phyloP scores from a whole-genome alignment of 192 early-diverging fungal species.

The Rhizoclosmatium globosum region DNA sequence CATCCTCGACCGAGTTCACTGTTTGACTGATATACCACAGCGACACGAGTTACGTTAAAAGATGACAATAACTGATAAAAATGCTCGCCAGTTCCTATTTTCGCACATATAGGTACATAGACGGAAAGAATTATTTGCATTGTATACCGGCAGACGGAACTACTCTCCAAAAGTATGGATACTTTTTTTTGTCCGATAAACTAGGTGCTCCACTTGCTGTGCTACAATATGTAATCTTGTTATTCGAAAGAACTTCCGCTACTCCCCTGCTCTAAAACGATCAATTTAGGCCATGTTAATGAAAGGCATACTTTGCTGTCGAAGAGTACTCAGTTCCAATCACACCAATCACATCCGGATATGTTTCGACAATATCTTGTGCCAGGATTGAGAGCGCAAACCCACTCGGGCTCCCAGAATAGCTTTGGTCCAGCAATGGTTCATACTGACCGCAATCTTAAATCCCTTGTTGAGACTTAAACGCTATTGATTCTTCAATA shows the following conservation, averaged over 20 bases:
- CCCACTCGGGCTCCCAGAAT: neutral
- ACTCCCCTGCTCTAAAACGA: neutral
- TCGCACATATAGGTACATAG: too few species aligned
- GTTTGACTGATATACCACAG: neutral
- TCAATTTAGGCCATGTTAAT: too few species aligned
- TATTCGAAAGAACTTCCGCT: neutral
- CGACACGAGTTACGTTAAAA: neutral
- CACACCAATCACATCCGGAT: conserved; percentile 20
- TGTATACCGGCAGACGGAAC: neutral
- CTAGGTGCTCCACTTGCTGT: neutral
- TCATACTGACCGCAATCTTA: neutral
- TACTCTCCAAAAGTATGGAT: conserved; percentile 17
- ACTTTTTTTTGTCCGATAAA: conserved; percentile 7
- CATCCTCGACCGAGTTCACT: neutral
- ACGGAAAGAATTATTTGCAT: too few species aligned
- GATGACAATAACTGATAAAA: neutral
- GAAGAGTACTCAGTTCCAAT: conserved; percentile 3
- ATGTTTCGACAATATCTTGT: conserved; percentile 1
- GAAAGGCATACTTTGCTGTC: neutral
- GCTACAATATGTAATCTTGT: conserved; percentile 4
- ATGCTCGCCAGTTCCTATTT: neutral
- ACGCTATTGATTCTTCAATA: neutral
- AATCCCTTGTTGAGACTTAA: neutral
- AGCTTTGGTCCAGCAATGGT: neutral
- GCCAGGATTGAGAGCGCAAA: neutral